Evolutionary conservation across 2,329 filamentous ascomycete species (phyloP), one percentile per base, ranked within the genome.

Genomic region (Myriangium duriaei): DNA sequence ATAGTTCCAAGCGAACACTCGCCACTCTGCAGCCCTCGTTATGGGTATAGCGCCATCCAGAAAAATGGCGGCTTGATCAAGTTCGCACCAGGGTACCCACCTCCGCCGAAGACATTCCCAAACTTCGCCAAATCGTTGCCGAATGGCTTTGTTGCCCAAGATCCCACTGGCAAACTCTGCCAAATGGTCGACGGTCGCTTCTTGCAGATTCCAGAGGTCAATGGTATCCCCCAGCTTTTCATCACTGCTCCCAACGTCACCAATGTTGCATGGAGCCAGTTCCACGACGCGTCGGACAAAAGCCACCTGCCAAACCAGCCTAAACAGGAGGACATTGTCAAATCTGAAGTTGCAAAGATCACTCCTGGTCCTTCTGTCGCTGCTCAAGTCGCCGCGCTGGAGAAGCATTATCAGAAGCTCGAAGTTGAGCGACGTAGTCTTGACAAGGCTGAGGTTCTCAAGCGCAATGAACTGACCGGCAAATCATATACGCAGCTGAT

Each of bases 1-100:
- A 62, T 69, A 43, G 65, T 69, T n/a, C 65, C 65, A 11, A 65
- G 59, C 36, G 65, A 60, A 37, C 54, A 58, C 41, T 60, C 58
- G 16, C 56, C 57, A 24, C 49, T 60, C 11, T 58, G 55, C 32
- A 54, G 56, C 37, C 58, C 56, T 18, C 56, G 56, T 34, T 60
- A 54, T 34, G 54, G 56, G 34, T 59, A 57, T 45, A 58, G 54
- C 37, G 54, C 56, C 30, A 52, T 57, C 39, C 51, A 57, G 42
- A 49, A 47, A 41, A 59, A 59, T 37, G 55, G 55, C 16, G 53
- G 54, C 16, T 49, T 59, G 15, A 52, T 59, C 49, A 57, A 57
- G 34, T 54, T 59, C 34, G 55, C 55, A 16, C 55, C 55, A 6
- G 58, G 57, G 42, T 49, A 53, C 13, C 51, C 49, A 3, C 41